phyloP scores from a whole-genome alignment of 441 rosid genomes.

The Populus hybrid region DNA sequence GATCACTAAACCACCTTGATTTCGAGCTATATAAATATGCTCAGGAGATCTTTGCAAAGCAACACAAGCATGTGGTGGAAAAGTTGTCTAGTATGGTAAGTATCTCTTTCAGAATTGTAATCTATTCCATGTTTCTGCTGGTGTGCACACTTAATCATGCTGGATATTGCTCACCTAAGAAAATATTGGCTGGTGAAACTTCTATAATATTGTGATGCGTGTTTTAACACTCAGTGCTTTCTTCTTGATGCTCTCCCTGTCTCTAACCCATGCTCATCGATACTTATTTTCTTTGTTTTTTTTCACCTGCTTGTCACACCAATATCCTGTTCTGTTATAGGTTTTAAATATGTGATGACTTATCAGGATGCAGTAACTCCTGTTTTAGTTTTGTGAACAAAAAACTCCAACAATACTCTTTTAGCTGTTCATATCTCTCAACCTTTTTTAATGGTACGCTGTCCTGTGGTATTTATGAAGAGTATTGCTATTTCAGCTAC shows the following conservation, averaged over 20 bases:
- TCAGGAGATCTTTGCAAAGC: constrained; percentile 57
- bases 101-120: not conserved
- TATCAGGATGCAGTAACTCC: no score
- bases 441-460: no score
- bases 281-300: no score
- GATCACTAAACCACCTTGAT: constrained; percentile 71
- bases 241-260: not conserved
- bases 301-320: no score
- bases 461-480: not conserved
- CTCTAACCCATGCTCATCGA: not conserved
- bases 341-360: no score
- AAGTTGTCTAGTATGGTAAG: constrained; percentile 41
- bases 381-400: no score
- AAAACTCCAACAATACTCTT: no score
- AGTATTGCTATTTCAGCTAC: no score
- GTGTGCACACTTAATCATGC: not conserved
- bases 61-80: constrained; percentile 33
- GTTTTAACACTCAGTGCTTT: not conserved
- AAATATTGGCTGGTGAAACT: not conserved
- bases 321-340: no score
- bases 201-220: not conserved
- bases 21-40: constrained; percentile 83
- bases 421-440: no score
- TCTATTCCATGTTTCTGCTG: constrained; percentile 1
- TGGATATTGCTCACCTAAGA: not conserved